Evolutionary conservation across 148 eudicot genomes (phyloP), one percentile per base, ranked within the genome.

Genomic region (Amaranthus cruentus): DNA sequence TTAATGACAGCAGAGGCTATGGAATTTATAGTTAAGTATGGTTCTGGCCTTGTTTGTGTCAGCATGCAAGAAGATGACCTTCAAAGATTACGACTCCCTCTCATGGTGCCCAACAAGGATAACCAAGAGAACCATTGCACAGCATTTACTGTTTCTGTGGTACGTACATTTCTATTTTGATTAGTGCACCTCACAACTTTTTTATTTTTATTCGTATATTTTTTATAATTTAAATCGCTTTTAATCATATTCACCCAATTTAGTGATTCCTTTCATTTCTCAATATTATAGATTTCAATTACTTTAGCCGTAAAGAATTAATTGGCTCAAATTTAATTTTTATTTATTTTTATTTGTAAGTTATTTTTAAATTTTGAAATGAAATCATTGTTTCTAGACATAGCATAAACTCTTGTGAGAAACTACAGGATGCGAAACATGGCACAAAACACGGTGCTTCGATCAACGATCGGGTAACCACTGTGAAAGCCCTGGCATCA

Each of bases 111-210:
- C 43, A 78, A 80, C 50, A 90, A 82, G 80, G 91, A 83, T 56
- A 92, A 93, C 50, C 90, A 88, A 79, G 98, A 93, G 71, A 93
- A 90, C 80, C 91, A 88, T 42, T 68, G 66, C 58, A 93, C 98
- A 65, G 98, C 98, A 69, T 93, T 93, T 81, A 93, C 98, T 8
- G 84, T 93, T 8, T 82, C 98, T 47, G 98, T 93, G 93, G 98
- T 93, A 49, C 6, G 3, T 65, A 13, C 15, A 3, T 47, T 46
- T 65, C 18, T 7, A 58, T n/a, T 58, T 9, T n/a, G 18, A n/a
- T 5, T 9, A 21, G 6, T 58, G n/a, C 3, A n/a, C 38, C 38
- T 28, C 38, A 28, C 38, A 28, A 28, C 38, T 28, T 28, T 28
- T 28, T 28, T 28, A 28, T 28, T 18, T 18, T 18, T 18, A 18